phyloP scores from a whole-genome alignment of 305 asterid species.

The Plantago lanceolata region DNA sequence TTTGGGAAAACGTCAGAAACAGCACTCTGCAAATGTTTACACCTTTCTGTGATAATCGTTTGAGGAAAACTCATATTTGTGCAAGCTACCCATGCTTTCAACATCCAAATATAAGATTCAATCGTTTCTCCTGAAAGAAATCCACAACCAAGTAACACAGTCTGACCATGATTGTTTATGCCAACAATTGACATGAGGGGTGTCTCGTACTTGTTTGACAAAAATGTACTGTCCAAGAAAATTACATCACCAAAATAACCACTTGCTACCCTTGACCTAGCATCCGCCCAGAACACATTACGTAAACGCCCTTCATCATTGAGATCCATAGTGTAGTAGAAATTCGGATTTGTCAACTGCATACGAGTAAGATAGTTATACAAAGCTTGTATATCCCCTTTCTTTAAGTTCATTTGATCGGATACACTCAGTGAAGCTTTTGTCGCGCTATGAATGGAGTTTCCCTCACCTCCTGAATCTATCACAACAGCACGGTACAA shows the following conservation, averaged over 20 bases:
- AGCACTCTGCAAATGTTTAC: constrained; percentile 58
- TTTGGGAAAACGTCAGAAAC: constrained; percentile 53
- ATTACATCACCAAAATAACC: constrained; percentile 63
- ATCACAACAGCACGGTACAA: constrained; percentile 55
- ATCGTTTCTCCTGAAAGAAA: constrained; percentile 53
- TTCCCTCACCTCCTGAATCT: constrained; percentile 42
- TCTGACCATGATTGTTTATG: constrained; percentile 69
- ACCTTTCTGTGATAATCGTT: constrained; percentile 63
- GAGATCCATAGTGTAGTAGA: constrained; percentile 62
- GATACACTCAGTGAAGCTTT: constrained; percentile 33
- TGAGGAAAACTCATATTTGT: constrained; percentile 47
- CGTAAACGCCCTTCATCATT: constrained; percentile 61
- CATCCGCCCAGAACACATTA: constrained; percentile 74
- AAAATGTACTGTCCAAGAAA: constrained; percentile 55
- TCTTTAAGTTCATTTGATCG: constrained; percentile 45
- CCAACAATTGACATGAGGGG: constrained; percentile 71
- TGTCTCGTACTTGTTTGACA: constrained; percentile 60
- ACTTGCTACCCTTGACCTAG: constrained; percentile 57
- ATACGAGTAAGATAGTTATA: constrained; percentile 68
- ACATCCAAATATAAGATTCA: constrained; percentile 60
- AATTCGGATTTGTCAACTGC: constrained; percentile 74
- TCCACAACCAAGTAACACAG: constrained; percentile 72
- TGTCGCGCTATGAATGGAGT: constrained; percentile 30
- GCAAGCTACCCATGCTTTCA: constrained; percentile 54
- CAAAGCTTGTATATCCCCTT: constrained; percentile 70